These are phyloP conservation scores for Botryotinia convoluta DNA, from an alignment of 2,329 filamentous ascomycete genomes.

Conservation along the genomic window DNA sequence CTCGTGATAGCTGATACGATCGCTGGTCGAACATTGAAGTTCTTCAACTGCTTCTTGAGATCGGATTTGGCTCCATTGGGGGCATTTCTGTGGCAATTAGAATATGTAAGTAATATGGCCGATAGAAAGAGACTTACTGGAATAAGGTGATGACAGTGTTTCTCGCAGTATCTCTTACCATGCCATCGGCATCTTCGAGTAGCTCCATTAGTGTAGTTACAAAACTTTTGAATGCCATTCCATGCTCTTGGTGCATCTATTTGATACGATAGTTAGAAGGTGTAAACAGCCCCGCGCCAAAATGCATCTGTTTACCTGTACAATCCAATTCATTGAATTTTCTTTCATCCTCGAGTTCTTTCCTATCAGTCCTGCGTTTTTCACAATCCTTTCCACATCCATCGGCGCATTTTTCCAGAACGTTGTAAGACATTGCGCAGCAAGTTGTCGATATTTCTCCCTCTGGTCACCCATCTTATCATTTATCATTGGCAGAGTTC, in stretches of 20 bases:
- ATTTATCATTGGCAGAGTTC: constrained; percentile 70
- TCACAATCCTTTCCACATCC: constrained; percentile 78
- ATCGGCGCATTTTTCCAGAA: constrained; percentile 66
- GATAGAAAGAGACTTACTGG: constrained; percentile 49
- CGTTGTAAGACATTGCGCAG: constrained; percentile 72
- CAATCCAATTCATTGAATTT: constrained; percentile 78
- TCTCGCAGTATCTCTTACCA: constrained; percentile 83
- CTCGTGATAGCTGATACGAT: constrained; percentile 80
- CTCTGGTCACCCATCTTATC: constrained; percentile 87
- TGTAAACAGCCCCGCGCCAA: neutral
- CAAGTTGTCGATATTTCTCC: constrained; percentile 76
- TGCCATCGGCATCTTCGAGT: constrained; percentile 85
- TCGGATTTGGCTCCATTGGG: constrained; percentile 83
- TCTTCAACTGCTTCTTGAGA: constrained; percentile 80
- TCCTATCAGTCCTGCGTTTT: constrained; percentile 73
- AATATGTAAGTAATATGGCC: too few species aligned
- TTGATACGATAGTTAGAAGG: neutral
- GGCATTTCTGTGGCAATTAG: constrained; percentile 55
- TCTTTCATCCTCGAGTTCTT: constrained; percentile 85
- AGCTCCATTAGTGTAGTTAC: constrained; percentile 80
- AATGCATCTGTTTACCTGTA: constrained; percentile 54
- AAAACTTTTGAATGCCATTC: constrained; percentile 77
- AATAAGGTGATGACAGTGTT: constrained; percentile 83
- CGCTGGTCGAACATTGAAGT: constrained; percentile 79
- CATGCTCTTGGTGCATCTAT: constrained; percentile 77